Conservation (phyloP, 139 green algal species). For the Desmodesmus armatus region DNA sequence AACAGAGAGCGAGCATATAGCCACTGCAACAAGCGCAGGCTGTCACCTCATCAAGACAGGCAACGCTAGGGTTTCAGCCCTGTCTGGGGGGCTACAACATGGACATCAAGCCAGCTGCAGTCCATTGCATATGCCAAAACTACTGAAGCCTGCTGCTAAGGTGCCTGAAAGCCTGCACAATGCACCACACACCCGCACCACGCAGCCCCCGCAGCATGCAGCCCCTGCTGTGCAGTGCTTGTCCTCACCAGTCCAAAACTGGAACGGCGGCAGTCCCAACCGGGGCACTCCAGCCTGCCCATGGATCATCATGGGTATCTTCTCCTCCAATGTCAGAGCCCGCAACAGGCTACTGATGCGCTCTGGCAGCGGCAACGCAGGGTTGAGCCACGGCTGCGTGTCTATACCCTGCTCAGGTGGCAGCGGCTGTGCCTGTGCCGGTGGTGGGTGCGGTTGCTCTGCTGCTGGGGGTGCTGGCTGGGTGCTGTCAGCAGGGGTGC, state of each 20-base stretch:
- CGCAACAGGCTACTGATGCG: not conserved
- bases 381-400: not conserved
- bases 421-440: not conserved
- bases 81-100: not conserved
- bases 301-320: not conserved
- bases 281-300: constrained; percentile 7
- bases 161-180: too few relatives aligned
- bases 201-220: too few relatives aligned
- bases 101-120: not conserved
- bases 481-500: too few relatives aligned
- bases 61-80: not conserved
- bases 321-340: constrained; percentile 6
- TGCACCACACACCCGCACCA: too few relatives aligned
- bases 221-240: not conserved
- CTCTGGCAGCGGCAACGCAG: not conserved
- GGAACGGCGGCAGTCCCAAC: not conserved
- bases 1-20: not conserved
- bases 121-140: not conserved
- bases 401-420: too few relatives aligned
- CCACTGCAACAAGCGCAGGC: not conserved
- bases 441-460: not conserved
- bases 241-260: constrained; percentile 28
- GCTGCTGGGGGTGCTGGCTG: not conserved
- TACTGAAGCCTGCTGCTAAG: not conserved
- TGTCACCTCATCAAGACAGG: not conserved